A percentile compares a stretch with the other conserved stretches of the same genome.
Evolutionary conservation across 2,329 filamentous ascomycete genomes (phyloP).

Genomic region (Aspergillus oerlinghausenensis): DNA sequence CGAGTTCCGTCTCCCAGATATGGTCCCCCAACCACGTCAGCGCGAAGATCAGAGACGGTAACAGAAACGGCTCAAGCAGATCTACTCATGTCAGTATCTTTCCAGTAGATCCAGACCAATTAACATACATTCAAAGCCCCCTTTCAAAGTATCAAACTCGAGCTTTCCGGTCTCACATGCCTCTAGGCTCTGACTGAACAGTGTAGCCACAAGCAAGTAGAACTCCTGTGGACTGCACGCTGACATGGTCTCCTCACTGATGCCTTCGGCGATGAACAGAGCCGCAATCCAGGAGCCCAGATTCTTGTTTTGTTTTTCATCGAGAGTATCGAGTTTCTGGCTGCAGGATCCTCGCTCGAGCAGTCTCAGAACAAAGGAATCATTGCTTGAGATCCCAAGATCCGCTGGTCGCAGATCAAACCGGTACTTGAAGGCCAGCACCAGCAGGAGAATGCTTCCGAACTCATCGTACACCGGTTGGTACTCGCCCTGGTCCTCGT

Average conservation of each 20-base stretch:
- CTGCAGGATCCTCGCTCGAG: conserved; percentile 45
- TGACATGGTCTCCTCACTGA: conserved; percentile 61
- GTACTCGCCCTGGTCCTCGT: conserved; percentile 60
- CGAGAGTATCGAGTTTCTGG: conserved; percentile 48
- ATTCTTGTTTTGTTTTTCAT: conserved; percentile 53
- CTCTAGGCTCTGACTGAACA: conserved; percentile 58
- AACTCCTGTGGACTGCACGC: conserved; percentile 62
- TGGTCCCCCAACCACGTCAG: conserved; percentile 56
- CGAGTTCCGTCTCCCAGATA: conserved; percentile 47
- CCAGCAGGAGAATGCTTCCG: conserved; percentile 55
- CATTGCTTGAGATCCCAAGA: conserved; percentile 46
- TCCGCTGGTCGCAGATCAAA: conserved; percentile 52
- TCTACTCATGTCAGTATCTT: conserved; percentile 35
- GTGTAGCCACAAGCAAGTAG: conserved; percentile 57
- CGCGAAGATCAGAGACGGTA: conserved; percentile 57
- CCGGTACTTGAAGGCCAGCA: conserved; percentile 55
- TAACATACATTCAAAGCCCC: conserved; percentile 56
- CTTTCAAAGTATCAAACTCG: conserved; percentile 55
- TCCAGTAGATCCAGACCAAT: neutral
- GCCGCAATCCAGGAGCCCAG: conserved; percentile 58
- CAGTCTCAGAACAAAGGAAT: conserved; percentile 54
- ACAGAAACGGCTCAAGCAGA: conserved; percentile 58
- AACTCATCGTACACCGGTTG: conserved; percentile 65
- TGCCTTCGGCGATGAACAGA: conserved; percentile 58
- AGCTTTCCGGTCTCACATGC: conserved; percentile 54